phyloP scores from a whole-genome alignment of 352 stramenopile genomes.

The Globisporangium heterothallicum region DNA sequence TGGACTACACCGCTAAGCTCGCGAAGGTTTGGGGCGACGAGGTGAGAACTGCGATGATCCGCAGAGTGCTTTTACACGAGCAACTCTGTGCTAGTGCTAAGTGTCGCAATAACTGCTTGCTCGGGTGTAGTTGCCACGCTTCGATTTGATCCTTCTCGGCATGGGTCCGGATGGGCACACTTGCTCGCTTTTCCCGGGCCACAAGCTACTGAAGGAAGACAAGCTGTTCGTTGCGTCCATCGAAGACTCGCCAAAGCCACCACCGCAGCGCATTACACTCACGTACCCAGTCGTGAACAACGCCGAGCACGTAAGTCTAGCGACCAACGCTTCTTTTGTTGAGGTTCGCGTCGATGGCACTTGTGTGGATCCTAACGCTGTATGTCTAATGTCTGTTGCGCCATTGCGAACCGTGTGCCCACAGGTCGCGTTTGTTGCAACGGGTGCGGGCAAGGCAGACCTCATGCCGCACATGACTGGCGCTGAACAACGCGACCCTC shows the following conservation, averaged over 20 bases:
- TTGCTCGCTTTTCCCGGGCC: constrained; percentile 96
- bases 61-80: neutral
- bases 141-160: constrained; percentile 95
- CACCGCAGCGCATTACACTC: constrained; percentile 94
- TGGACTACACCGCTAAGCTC: constrained; percentile 74
- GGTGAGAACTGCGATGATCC: constrained; percentile 20
- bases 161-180: constrained; percentile 99
- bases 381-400: neutral
- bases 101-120: neutral
- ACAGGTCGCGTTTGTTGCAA: constrained; percentile 89
- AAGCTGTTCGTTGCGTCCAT: constrained; percentile 90
- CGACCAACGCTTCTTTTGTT: neutral
- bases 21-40: constrained; percentile 53
- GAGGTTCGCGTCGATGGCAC: no score
- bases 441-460: constrained; percentile 83
- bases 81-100: neutral
- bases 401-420: neutral
- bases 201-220: constrained; percentile 88
- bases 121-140: constrained; percentile 84
- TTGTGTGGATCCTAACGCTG: no score
- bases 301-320: constrained; percentile 57
- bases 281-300: constrained; percentile 95
- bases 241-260: constrained; percentile 97
- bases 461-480: constrained; percentile 82
- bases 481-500: constrained; percentile 45